Base-by-base conservation (phyloP, 2,329 filamentous ascomycete genomes). In the Microdochium nivale region DNA sequence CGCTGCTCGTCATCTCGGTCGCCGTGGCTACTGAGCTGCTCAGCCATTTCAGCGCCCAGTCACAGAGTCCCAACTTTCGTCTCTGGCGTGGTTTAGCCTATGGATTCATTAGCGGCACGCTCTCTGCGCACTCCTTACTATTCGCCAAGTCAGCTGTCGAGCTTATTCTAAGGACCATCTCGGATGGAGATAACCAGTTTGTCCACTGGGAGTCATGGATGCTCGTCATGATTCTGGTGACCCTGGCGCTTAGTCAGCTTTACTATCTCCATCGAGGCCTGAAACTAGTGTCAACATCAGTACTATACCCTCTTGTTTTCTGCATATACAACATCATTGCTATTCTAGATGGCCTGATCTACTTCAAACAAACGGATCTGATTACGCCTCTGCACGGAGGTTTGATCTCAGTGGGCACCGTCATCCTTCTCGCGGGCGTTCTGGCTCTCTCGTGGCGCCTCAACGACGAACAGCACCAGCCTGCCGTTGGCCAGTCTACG, bases 281-380 rank as follows among this genome's bases (percentile, higher is more conserved):
- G 56, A 96, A 96, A 70, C 79, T 99, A 50, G 90, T 95, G 67
- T 96, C 91, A 51, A 97, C 94, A 23, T 96, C 90, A 62, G 87
- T 97, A 55, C 78, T 99, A 59, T 99, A 99, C 69, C 94, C 94
- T 4, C 85, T 97, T 60, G 91, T 97, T 37, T 99, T 99, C 70
- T 99, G 94, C 77, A 83, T 97, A 57, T 99, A 97, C 78, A 99
- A 99, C 76, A 96, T 99, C 63, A 91, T 97, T 63, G 94, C 94
- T 58, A 99, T 99, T 59, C 76, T 97, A 59, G 94, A 99, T 69
- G 94, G 94, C 30, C 78, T 99, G 59, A 96, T 99, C 61, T 99
- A 97, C 70, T 99, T 97, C 72, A 80, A 87, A 60, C 94, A 99
- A 69, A 87, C 86, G 50, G 86, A 90, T 57, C 79, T 88, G 52